Percentiles rank a stretch among this genome's conserved stretches.
Conservation (phyloP, 1,284 basidiomycete genomes). For the Nidula niveotomentosa region DNA sequence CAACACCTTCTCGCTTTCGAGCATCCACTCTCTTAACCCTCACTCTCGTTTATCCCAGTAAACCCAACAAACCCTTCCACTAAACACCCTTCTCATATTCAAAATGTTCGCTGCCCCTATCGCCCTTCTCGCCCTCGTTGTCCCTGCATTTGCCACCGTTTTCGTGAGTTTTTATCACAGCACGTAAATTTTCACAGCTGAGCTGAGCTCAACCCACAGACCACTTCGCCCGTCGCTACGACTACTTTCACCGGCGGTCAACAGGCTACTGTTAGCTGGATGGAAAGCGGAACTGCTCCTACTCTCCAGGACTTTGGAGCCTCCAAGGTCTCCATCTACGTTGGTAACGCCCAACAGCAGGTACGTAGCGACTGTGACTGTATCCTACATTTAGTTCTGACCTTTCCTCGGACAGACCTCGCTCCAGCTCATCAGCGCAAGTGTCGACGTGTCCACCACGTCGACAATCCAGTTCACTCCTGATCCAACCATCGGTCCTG, state of each 20-base stretch:
- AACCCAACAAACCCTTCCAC: constrained; percentile 9
- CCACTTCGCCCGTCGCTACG: constrained; percentile 56
- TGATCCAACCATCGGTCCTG: constrained; percentile 59
- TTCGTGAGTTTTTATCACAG: constrained; percentile 45
- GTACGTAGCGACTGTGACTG: constrained; percentile 27
- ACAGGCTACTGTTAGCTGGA: constrained; percentile 62
- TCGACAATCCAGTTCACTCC: constrained; percentile 58
- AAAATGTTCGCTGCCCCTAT: constrained; percentile 53
- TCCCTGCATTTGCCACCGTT: constrained; percentile 55
- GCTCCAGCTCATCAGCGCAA: constrained; percentile 61
- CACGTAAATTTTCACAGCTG: too few species aligned
- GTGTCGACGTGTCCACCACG: constrained; percentile 61
- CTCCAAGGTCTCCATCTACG: constrained; percentile 67
- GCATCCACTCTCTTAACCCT: constrained; percentile 31
- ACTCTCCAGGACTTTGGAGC: constrained; percentile 58
- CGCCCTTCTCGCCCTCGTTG: constrained; percentile 52
- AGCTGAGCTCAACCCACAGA: constrained; percentile 30
- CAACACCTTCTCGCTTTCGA: constrained; percentile 12
- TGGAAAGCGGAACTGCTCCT: constrained; percentile 59
- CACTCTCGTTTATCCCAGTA: not conserved
- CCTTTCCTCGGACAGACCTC: constrained; percentile 40
- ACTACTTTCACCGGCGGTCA: constrained; percentile 62
- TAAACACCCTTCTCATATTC: constrained; percentile 28
- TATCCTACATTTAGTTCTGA: not conserved
- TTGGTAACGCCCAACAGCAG: constrained; percentile 62